Percentiles rank a stretch among this genome's conserved stretches.
Conservation (phyloP, 305 asterid genomes). For the Fraxinus greggii region DNA sequence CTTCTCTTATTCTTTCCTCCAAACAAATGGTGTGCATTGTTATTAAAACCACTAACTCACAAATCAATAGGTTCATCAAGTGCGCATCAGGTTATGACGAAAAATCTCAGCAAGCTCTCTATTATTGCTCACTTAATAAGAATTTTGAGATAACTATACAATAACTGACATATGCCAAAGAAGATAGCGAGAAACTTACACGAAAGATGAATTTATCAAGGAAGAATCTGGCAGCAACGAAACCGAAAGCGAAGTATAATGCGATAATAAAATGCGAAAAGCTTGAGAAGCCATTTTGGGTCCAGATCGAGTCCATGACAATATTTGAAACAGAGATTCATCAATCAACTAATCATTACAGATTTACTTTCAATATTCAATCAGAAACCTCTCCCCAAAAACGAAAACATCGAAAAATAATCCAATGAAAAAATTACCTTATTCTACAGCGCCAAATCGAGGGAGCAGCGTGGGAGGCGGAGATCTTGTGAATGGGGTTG, state of each 20-base stretch:
- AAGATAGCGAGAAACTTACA: constrained; percentile 23
- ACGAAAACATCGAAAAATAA: background rate
- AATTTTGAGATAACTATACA: background rate
- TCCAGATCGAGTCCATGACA: constrained; percentile 26
- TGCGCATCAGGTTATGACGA: background rate
- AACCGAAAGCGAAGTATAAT: constrained; percentile 27
- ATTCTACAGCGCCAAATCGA: background rate
- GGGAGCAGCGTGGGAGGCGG: background rate
- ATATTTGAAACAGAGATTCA: background rate
- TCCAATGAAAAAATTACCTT: background rate
- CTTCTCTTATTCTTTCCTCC: background rate
- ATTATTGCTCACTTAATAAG: background rate
- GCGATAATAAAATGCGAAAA: constrained; percentile 24
- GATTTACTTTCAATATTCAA: background rate
- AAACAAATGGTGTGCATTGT: background rate
- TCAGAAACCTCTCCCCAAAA: background rate
- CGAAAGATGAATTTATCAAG: constrained; percentile 37
- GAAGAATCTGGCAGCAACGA: constrained; percentile 27
- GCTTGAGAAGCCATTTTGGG: constrained; percentile 16
- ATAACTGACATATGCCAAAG: background rate
- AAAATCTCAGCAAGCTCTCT: constrained; percentile 1
- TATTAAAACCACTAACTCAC: background rate
- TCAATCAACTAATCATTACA: background rate
- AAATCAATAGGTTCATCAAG: background rate
- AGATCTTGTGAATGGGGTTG: background rate